A percentile compares a stretch with the other conserved stretches of the same genome.
Conservation (phyloP, 257 asterid species). For the Linderniella brevidens region DNA sequence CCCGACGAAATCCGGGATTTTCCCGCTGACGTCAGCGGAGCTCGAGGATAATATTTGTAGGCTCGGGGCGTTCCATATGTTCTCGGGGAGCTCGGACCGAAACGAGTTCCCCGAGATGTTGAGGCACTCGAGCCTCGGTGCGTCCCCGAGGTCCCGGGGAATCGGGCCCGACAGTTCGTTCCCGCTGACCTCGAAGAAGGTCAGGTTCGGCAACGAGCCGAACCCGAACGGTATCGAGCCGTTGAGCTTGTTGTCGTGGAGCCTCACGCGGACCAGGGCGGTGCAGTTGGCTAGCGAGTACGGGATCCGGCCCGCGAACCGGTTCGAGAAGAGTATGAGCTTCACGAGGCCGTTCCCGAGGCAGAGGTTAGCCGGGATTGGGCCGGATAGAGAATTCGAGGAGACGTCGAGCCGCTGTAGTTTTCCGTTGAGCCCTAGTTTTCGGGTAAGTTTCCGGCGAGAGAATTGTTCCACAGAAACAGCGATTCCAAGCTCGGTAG, state of each 20-base stretch:
- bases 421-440: conserved; percentile 53
- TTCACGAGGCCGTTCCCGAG: conserved; percentile 26
- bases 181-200: conserved; percentile 52
- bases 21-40: conserved; percentile 25
- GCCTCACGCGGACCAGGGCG: conserved; percentile 38
- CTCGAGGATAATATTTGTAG: conserved; percentile 51
- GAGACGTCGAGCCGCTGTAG: conserved; percentile 63
- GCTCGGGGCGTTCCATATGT: conserved; percentile 56
- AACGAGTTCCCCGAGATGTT: conserved; percentile 51
- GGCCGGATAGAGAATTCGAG: conserved; percentile 54
- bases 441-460: conserved; percentile 57
- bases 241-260: conserved; percentile 55
- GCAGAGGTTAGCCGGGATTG: conserved; percentile 65
- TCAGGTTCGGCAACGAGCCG: conserved; percentile 47
- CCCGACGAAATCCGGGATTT: conserved; percentile 62
- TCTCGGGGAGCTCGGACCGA: conserved; percentile 35
- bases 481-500: conserved; percentile 49
- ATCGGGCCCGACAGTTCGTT: conserved; percentile 49
- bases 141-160: conserved; percentile 56
- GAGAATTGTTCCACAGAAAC: conserved; percentile 66
- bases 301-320: conserved; percentile 51
- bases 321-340: conserved; percentile 62
- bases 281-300: conserved; percentile 47
- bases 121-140: conserved; percentile 32
- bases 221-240: conserved; percentile 77